Evolutionary conservation across 768 basidiomycete genomes (phyloP).

Genomic region (Tephrocybe sp.): DNA sequence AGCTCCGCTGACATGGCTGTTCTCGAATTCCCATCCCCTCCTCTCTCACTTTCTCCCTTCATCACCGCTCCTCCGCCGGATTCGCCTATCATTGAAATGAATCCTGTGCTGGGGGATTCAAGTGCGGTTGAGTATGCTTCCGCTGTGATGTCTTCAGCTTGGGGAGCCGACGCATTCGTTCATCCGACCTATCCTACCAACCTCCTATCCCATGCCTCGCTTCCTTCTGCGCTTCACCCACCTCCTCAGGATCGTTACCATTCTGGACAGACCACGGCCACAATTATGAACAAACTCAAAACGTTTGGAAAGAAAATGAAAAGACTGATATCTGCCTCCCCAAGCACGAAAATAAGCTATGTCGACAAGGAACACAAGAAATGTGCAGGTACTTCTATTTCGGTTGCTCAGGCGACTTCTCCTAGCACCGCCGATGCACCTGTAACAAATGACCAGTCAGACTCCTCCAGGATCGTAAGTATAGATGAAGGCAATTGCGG

Average conservation of each 20-base stretch:
- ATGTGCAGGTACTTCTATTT: neutral
- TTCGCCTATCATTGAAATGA: slow-evolving; percentile 4
- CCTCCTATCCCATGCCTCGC: neutral
- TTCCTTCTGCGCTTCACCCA: neutral
- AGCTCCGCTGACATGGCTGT: slow-evolving; percentile 10
- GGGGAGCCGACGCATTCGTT: slow-evolving; percentile 19
- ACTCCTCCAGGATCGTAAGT: neutral
- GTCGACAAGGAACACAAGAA: neutral
- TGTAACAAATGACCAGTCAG: neutral
- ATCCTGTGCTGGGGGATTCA: slow-evolving; percentile 10
- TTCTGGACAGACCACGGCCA: neutral
- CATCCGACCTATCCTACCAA: slow-evolving; percentile 7
- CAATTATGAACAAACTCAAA: slow-evolving; percentile 22
- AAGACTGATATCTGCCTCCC: slow-evolving; percentile 18
- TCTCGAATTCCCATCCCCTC: slow-evolving; percentile 13
- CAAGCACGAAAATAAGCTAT: neutral
- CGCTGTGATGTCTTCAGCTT: slow-evolving; percentile 32
- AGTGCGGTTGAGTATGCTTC: slow-evolving; percentile 32
- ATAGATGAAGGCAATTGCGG: neutral
- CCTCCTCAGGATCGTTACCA: neutral
- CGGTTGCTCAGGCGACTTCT: neutral
- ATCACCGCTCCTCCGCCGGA: slow-evolving; percentile 14
- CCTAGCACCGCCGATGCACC: neutral
- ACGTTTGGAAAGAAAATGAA: slow-evolving; percentile 27
- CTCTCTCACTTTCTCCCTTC: slow-evolving; percentile 19